Evolutionary conservation across 2,329 filamentous ascomycete genomes (phyloP).

Genomic region (Sordariomycetes sp.): DNA sequence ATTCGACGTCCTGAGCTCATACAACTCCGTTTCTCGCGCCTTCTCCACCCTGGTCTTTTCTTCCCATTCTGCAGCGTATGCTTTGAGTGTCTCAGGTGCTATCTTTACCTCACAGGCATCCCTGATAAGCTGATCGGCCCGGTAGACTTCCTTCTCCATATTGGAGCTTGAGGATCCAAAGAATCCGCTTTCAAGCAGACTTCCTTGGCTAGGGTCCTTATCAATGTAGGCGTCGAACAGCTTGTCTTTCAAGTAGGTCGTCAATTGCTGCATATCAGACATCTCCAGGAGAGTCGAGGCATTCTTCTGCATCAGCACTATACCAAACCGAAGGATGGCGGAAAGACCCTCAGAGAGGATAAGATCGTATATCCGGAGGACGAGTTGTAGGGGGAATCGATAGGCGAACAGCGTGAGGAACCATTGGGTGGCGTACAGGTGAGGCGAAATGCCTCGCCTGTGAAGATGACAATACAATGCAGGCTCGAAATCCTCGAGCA

Average conservation of each 20-base stretch:
- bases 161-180: constrained; percentile 87
- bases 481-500: constrained; percentile 89
- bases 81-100: constrained; percentile 69
- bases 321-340: constrained; percentile 88
- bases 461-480: constrained; percentile 91
- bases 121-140: constrained; percentile 84
- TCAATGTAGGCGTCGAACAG: constrained; percentile 97
- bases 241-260: constrained; percentile 84
- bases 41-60: constrained; percentile 78
- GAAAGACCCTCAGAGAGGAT: constrained; percentile 89
- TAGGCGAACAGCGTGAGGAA: constrained; percentile 98
- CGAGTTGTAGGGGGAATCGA: constrained; percentile 90
- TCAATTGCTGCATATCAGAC: constrained; percentile 85
- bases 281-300: constrained; percentile 66
- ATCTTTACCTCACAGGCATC: constrained; percentile 87
- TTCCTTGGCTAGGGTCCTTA: constrained; percentile 82
- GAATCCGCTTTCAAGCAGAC: constrained; percentile 91
- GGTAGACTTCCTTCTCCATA: constrained; percentile 90
- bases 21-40: constrained; percentile 74
- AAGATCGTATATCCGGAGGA: constrained; percentile 92
- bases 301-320: constrained; percentile 96
- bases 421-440: constrained; percentile 97
- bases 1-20: constrained; percentile 60
- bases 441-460: constrained; percentile 76
- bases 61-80: constrained; percentile 83